Evolutionary conservation across 805 yeast species (phyloP), one percentile per base, ranked within the genome.

Genomic region (Yarrowia sp.): DNA sequence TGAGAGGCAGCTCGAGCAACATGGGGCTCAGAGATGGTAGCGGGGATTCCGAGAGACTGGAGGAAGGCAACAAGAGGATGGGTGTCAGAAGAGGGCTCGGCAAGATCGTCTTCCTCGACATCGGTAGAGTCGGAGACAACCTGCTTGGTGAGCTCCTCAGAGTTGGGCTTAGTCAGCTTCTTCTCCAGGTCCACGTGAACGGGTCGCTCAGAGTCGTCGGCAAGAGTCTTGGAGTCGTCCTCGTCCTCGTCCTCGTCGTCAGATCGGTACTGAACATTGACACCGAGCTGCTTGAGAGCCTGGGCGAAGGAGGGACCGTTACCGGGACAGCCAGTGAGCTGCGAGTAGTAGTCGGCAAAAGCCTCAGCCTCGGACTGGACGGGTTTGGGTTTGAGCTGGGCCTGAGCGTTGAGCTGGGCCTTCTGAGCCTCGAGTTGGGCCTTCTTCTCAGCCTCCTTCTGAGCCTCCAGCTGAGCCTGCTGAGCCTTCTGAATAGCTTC

Each of bases 281-380:
- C 32, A 8, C 65, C 65, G 4, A 59, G 65, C 52, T 59, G 65
- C n/a, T 59, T 59, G 52, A 59, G 65, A 45, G 65, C 65, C 42
- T 59, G 48, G 52, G 42, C 65, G 15, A 43, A 59, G 2, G 65
- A 59, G 9, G 65, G 65, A 3, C 50, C 64, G 49, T 59, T 42
- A 5, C 52, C 65, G 22, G 65, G 49, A 14, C 63, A 58, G 1
- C 35, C 35, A 16, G 65, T 59, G 12, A 59, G 52, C 19, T 59
- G 52, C 1, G 65, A 45, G 65, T 59, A 59, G 52, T 43, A 35
- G 43, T 42, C 50, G 4, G 65, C 65, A 19, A 59, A 59, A 5
- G 46, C 45, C 36, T 55, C 46, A 35, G 36, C 61, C 19, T 50
- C 56, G 35, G 35, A 38, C 16, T 53, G 59, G 8, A 53, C 43